Evolutionary conservation across 2,329 filamentous ascomycete species (phyloP).

Genomic region (Lasiodiplodia theobromae): DNA sequence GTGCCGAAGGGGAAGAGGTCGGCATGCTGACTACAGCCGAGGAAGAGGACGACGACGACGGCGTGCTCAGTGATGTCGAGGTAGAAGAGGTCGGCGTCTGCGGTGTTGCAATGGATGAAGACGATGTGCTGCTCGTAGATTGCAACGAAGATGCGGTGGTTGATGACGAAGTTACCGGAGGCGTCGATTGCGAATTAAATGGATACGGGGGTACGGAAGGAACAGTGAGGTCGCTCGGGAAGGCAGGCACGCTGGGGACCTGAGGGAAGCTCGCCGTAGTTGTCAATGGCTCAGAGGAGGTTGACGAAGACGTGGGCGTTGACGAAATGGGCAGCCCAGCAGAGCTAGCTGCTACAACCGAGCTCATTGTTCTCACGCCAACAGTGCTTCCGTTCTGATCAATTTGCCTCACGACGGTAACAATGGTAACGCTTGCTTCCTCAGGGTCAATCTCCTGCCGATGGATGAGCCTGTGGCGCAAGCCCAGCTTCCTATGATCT

Average conservation of each 20-base stretch:
- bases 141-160: conserved; percentile 4
- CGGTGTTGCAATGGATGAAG: conserved; percentile 33
- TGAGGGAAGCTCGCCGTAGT: conserved; percentile 32
- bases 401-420: conserved; percentile 28
- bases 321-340: conserved; percentile 23
- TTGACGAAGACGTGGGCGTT: background rate
- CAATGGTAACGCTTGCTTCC: conserved; percentile 19
- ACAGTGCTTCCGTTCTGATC: conserved; percentile 29
- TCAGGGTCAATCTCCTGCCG: conserved; percentile 35
- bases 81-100: conserved; percentile 23
- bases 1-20: conserved; percentile 3
- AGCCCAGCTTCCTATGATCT: conserved; percentile 37
- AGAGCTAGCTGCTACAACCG: conserved; percentile 7
- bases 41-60: background rate
- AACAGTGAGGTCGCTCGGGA: conserved; percentile 41
- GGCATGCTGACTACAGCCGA: background rate
- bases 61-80: background rate
- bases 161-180: conserved; percentile 19
- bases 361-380: conserved; percentile 28
- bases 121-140: conserved; percentile 24
- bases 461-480: conserved; percentile 44
- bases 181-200: conserved; percentile 33
- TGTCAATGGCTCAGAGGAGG: background rate
- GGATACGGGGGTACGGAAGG: conserved; percentile 44
- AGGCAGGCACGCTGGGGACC: conserved; percentile 45